Conservation (phyloP, 331 rosid genomes). For the Stylosanthes scabra region DNA sequence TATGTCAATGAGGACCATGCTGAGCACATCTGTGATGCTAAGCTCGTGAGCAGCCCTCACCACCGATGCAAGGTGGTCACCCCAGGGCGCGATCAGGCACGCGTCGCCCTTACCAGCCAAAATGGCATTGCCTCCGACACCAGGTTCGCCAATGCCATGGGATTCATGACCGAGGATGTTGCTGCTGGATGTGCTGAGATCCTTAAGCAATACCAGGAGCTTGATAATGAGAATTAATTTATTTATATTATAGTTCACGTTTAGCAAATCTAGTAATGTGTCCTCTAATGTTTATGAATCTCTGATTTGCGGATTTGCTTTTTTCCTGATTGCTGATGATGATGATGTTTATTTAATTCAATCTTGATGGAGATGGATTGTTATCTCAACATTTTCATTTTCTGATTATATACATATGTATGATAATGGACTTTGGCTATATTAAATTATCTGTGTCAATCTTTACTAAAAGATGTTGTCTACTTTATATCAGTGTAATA, state of each 20-base stretch:
- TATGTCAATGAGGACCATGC: constrained; percentile 65
- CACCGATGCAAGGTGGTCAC: constrained; percentile 43
- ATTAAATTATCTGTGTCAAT: constrained; percentile 38
- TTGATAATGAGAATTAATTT: constrained; percentile 50
- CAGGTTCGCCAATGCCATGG: constrained; percentile 78
- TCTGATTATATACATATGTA: constrained; percentile 37
- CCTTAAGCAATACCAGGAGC: constrained; percentile 70
- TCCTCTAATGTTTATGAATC: not conserved
- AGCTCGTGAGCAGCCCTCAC: constrained; percentile 70
- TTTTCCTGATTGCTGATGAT: not conserved
- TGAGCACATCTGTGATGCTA: constrained; percentile 72
- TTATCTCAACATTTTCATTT: constrained; percentile 48
- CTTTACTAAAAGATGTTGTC: constrained; percentile 13
- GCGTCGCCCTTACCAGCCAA: constrained; percentile 73
- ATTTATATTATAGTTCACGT: not conserved
- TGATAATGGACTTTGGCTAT: constrained; percentile 39
- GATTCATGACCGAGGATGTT: constrained; percentile 53
- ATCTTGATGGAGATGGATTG: constrained; percentile 56
- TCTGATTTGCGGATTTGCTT: constrained; percentile 31
- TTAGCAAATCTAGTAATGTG: not conserved
- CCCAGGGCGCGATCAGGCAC: constrained; percentile 85
- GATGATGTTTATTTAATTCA: constrained; percentile 30
- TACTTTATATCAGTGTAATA: constrained; percentile 28
- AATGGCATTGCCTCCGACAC: constrained; percentile 71
- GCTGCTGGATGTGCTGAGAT: constrained; percentile 66